These are phyloP conservation scores for Rubus idaeus DNA, from an alignment of 306 rosid species.

Conservation along the genomic window DNA sequence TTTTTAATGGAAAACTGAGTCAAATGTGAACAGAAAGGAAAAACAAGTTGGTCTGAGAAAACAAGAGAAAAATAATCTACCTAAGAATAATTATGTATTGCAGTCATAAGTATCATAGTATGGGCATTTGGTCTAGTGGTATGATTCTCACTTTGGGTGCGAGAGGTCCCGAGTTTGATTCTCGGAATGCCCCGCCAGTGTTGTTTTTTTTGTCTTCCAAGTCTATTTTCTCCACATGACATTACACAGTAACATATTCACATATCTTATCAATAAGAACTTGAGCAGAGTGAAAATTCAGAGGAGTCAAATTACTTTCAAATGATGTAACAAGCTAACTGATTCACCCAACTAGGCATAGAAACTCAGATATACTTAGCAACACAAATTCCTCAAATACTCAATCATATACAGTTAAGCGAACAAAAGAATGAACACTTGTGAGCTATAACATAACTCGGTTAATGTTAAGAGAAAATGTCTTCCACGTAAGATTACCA, in stretches of 20 bases:
- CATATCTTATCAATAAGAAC: too few species aligned
- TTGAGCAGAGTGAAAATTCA: neutral
- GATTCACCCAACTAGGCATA: neutral
- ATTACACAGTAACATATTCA: too few species aligned
- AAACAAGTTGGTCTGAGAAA: neutral
- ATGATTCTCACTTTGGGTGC: constrained; percentile 40
- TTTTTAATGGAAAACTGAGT: neutral
- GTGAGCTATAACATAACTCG: neutral
- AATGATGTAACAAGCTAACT: neutral
- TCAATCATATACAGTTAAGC: neutral
- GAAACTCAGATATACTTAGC: neutral
- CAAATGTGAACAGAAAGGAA: neutral
- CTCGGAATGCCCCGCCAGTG: constrained; percentile 20
- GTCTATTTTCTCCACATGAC: neutral
- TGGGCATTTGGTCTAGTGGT: constrained; percentile 38
- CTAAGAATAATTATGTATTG: neutral
- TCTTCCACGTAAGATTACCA: neutral
- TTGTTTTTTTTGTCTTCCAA: neutral
- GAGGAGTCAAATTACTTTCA: neutral
- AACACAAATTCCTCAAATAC: neutral
- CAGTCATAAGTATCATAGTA: neutral
- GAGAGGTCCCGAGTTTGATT: constrained; percentile 30
- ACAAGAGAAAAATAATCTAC: neutral
- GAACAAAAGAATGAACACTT: neutral
- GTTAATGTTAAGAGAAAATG: neutral